These are phyloP conservation scores for Vararia minispora DNA, from an alignment of 768 basidiomycete species.

Conservation along the genomic window DNA sequence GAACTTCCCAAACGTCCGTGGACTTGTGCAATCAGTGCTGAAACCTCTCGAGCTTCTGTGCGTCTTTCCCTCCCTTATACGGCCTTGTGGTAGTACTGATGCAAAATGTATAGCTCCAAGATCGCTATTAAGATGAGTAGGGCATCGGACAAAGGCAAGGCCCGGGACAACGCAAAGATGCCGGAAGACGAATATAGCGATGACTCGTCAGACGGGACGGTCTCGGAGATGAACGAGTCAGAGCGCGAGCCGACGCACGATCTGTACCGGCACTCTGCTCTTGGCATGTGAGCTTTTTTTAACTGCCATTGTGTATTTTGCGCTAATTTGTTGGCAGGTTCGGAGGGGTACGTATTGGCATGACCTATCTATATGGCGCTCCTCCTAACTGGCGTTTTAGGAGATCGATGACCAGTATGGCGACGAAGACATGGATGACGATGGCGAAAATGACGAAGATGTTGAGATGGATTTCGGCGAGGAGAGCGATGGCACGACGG, in stretches of 20 bases:
- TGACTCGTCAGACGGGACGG: conserved; percentile 42
- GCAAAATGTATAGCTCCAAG: conserved; percentile 54
- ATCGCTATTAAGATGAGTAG: conserved; percentile 98
- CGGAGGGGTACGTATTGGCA: conserved; percentile 54
- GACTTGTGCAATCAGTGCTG: conserved; percentile 77
- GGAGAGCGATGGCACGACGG: conserved; percentile 71
- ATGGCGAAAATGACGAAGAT: conserved; percentile 73
- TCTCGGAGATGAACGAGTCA: conserved; percentile 44
- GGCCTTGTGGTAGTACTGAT: conserved; percentile 3
- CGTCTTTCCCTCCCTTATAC: conserved; percentile 20
- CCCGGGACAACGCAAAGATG: conserved; percentile 31
- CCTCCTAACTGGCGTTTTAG: conserved; percentile 26
- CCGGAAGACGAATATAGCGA: conserved; percentile 35
- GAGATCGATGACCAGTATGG: conserved; percentile 79
- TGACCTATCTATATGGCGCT: background rate
- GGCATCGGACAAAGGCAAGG: conserved; percentile 55
- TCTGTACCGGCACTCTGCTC: conserved; percentile 89
- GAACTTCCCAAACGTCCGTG: conserved; percentile 86
- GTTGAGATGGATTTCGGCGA: conserved; percentile 85
- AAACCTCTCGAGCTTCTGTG: conserved; percentile 85
- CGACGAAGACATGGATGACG: conserved; percentile 68
- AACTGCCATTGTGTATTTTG: conserved; percentile 1
- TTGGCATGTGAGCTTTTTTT: conserved; percentile 65
- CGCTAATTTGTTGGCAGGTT: conserved; percentile 32
- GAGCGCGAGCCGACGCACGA: conserved; percentile 80